These are phyloP conservation scores for Kodamaea arcana DNA, from an alignment of 1,139 yeast species.

Conservation along the genomic window DNA sequence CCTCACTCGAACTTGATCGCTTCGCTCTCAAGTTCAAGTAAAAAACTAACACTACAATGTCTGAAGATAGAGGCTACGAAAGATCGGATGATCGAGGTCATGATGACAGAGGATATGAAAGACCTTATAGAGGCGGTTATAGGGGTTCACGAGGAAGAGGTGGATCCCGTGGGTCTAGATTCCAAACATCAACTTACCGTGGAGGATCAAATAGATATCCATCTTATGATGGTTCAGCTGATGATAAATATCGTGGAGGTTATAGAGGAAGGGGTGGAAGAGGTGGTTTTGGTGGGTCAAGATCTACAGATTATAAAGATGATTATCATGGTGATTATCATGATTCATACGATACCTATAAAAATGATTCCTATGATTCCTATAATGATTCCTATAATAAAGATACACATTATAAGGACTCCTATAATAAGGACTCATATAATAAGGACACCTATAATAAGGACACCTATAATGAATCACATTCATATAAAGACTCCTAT, in stretches of 20 bases:
- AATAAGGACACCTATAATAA: background rate
- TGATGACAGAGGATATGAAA: background rate
- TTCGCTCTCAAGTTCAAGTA: too few relatives aligned
- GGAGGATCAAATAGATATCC: background rate
- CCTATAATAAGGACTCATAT: constrained; percentile 1
- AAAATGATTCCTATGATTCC: background rate
- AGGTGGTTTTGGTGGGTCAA: constrained; percentile 1
- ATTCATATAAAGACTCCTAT: background rate
- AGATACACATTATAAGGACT: constrained; percentile 3
- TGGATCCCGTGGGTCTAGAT: background rate
- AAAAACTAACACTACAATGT: background rate
- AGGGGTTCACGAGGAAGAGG: constrained; percentile 9
- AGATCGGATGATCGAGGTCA: constrained; percentile 1
- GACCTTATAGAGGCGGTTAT: constrained; percentile 6
- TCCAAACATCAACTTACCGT: background rate
- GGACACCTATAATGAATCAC: background rate
- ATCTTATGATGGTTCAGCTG: constrained; percentile 1
- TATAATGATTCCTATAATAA: background rate
- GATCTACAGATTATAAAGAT: constrained; percentile 1
- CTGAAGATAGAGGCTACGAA: constrained; percentile 2
- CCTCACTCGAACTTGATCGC: too few relatives aligned
- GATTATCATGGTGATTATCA: constrained; percentile 1
- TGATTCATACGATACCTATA: too few relatives aligned
- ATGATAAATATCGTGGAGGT: constrained; percentile 10
- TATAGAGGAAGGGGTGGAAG: constrained; percentile 10